These are phyloP conservation scores for Diplocarpon rosae DNA, from an alignment of 2,329 filamentous ascomycete genomes.

Conservation along the genomic window DNA sequence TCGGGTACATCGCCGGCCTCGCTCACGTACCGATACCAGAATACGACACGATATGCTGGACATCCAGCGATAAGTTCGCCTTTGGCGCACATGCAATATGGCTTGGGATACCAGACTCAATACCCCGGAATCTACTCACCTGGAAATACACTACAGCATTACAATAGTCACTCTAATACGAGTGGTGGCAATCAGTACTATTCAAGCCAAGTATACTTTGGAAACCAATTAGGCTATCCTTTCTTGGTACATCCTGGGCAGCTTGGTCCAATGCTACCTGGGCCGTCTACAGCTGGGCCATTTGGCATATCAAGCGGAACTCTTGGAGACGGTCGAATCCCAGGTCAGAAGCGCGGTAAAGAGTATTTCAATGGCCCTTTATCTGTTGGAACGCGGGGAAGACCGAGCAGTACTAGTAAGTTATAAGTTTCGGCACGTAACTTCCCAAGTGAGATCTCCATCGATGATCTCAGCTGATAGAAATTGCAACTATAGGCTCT, in stretches of 20 bases:
- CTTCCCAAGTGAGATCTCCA: background rate
- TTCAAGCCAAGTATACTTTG: constrained; percentile 17
- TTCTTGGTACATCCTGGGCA: constrained; percentile 20
- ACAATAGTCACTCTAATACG: constrained; percentile 8
- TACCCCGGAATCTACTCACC: constrained; percentile 19
- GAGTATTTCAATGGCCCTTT: constrained; percentile 9
- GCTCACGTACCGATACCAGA: constrained; percentile 17
- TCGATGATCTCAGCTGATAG: background rate
- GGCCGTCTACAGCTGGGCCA: constrained; percentile 8
- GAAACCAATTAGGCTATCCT: constrained; percentile 14
- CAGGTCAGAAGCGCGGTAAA: constrained; percentile 10
- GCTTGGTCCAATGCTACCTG: constrained; percentile 18
- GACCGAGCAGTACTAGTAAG: constrained; percentile 24
- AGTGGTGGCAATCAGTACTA: constrained; percentile 19
- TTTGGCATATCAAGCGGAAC: constrained; percentile 15
- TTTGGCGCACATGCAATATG: constrained; percentile 16
- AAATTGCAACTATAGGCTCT: constrained; percentile 20
- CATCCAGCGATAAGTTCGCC: constrained; percentile 12
- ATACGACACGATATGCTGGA: constrained; percentile 15
- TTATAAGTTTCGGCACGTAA: background rate
- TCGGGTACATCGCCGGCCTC: constrained; percentile 11
- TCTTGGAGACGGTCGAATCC: constrained; percentile 13
- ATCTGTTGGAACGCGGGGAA: constrained; percentile 5
- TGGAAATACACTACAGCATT: constrained; percentile 10
- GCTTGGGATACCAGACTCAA: constrained; percentile 20